Base-by-base conservation (phyloP, 2,329 filamentous ascomycete genomes). In the Aspergillus pseudoviridinutans region DNA sequence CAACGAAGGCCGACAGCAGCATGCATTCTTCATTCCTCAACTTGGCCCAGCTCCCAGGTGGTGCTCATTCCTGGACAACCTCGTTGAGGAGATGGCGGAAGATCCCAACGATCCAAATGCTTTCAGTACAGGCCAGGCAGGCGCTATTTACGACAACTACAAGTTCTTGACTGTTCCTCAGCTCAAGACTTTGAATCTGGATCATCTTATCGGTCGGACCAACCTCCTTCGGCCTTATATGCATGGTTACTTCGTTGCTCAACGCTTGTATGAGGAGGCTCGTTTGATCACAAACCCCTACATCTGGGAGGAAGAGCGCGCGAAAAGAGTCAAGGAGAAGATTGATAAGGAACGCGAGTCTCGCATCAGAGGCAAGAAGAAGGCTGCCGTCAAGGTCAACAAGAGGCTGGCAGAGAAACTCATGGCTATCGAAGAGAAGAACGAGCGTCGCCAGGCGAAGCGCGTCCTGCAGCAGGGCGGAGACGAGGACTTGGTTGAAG, bases 31-130 rank as follows among this genome's bases (percentile, higher is more conserved):
- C 73, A 90, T 97, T 53, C 93, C 93, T 2, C 91, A 96, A 69
- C 84, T 97, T 24, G 94, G 94, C 1, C 91, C 93, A 0, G 92
- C 94, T 1, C 95, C 94, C 0, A 91, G 86, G 68, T 99, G 94
- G 94, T 97, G 94, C 71, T 87, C 90, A 3, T 97, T 97, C 84
- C 79, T 99, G 61, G 95, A 99, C 76, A 97, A 95, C 68, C 86
- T 99, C 68, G 94, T 97, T 9, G 94, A 99, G 78, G 95, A 99
- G 76, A 97, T 99, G 91, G 93, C 93, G 8, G 93, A 97, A 71
- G 84, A 87, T 65, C 80, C 80, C 8, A 84, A 85, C 66, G 86
- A 88, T 67, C 86, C 86, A 4, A 82, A 84, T 53, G 76, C 78
- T 10, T 81, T 78, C 66, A 74, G 67, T 55, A 68, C 70, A 27